These are phyloP conservation scores for Podospora comata DNA, from an alignment of 495 filamentous ascomycete species.

Conservation along the genomic window DNA sequence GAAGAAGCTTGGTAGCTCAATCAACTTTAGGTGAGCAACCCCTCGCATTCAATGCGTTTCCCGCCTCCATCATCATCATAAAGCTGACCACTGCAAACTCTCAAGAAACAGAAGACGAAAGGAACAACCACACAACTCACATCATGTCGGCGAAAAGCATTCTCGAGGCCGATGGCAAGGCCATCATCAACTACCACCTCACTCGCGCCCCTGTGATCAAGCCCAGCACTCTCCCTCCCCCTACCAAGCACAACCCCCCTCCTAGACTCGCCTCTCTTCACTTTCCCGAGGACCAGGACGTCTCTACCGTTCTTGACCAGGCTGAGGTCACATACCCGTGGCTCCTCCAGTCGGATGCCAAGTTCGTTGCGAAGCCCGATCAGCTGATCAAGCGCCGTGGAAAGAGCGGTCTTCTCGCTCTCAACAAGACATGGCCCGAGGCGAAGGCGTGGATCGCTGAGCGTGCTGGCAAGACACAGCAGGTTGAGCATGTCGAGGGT, in stretches of 20 bases:
- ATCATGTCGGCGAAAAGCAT: constrained; percentile 98
- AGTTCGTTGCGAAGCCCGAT: constrained; percentile 99
- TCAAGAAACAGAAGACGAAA: constrained; percentile 10
- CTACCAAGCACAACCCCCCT: constrained; percentile 86
- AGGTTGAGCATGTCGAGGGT: constrained; percentile 89
- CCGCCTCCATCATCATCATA: not conserved
- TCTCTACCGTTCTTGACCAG: constrained; percentile 85
- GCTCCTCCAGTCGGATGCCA: constrained; percentile 75
- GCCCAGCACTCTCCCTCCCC: constrained; percentile 84
- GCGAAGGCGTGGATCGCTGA: constrained; percentile 89
- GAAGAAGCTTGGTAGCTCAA: constrained; percentile 3
- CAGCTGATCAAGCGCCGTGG: constrained; percentile 99
- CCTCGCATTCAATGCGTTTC: not conserved
- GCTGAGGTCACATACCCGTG: constrained; percentile 94
- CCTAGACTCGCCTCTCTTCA: constrained; percentile 85
- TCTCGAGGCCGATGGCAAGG: constrained; percentile 98
- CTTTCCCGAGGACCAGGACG: constrained; percentile 84
- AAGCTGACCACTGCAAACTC: not conserved
- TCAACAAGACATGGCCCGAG: constrained; percentile 97
- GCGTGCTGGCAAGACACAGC: constrained; percentile 83
- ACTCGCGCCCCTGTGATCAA: constrained; percentile 97
- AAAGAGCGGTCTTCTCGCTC: constrained; percentile 92
- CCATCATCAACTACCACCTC: constrained; percentile 99
- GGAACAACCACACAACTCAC: constrained; percentile 23
- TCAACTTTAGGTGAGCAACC: constrained; percentile 8